Evolutionary conservation across 805 yeast species (phyloP).

Genomic region (Maudiozyma barnettii): DNA sequence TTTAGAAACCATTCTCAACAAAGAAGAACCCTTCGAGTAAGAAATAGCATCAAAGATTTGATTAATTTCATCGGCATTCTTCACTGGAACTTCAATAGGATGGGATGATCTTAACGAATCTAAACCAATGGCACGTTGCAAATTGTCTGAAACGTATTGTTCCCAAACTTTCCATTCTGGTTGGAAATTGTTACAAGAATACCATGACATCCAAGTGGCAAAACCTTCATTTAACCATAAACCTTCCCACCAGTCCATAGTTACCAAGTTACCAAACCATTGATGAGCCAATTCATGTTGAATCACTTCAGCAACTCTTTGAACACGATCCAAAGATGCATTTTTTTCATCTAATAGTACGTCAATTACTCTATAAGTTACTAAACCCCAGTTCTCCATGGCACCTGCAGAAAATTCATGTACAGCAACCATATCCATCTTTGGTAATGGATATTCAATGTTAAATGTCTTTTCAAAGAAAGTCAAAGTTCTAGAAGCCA

Average conservation of each 20-base stretch:
- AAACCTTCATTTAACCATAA: conserved; percentile 86
- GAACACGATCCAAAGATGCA: conserved; percentile 37
- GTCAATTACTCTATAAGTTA: conserved; percentile 57
- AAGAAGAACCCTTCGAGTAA: conserved; percentile 71
- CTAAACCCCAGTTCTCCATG: conserved; percentile 86
- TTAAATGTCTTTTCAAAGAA: conserved; percentile 61
- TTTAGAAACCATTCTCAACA: conserved; percentile 66
- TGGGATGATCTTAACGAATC: conserved; percentile 59
- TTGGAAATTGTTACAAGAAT: conserved; percentile 54
- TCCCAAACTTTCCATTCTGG: conserved; percentile 73
- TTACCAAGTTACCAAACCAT: conserved; percentile 84
- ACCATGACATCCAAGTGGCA: conserved; percentile 62
- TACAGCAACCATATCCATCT: conserved; percentile 69
- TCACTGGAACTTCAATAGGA: conserved; percentile 76
- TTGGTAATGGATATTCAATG: conserved; percentile 70
- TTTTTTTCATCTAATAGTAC: conserved; percentile 29
- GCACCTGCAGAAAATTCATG: conserved; percentile 72
- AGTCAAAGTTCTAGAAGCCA: conserved; percentile 53
- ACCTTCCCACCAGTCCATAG: conserved; percentile 93
- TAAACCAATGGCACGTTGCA: conserved; percentile 34
- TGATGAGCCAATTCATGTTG: conserved; percentile 86
- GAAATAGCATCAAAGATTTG: conserved; percentile 79
- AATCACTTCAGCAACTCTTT: conserved; percentile 72
- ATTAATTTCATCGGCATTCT: conserved; percentile 67
- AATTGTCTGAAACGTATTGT: conserved; percentile 17